Evolutionary conservation across 192 early-diverging fungal species (phyloP), one percentile per base, ranked within the genome.

Genomic region (Thamnidium elegans): DNA sequence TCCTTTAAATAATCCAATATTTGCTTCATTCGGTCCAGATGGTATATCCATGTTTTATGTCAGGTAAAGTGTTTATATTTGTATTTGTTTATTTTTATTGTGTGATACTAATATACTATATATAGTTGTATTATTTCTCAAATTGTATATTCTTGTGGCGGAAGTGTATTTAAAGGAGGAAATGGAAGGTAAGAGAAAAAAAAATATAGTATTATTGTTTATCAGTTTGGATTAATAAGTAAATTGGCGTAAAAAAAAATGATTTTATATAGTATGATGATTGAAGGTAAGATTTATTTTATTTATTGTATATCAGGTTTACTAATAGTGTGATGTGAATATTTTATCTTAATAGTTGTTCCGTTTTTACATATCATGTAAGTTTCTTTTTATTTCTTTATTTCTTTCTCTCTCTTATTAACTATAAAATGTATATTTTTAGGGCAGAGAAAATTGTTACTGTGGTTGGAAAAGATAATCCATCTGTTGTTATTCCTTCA

Each of bases 41-140:
- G 97, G 97, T 23, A 94, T 98, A 58, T 93, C 93, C 52, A 98
- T 98, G 90, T 98, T 93, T 69, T 87, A 98, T 77, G 89, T 94
- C 1, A 88, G 84, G 81, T 87, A 78, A 54, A 67, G 23, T 26
- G n/a, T n/a, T 48, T 48, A 34, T 17, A 4, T 4, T 17, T 3
- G 8, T 4, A 17, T 42, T 39, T 10, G 9, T 39, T 39, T 39
- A 36, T 26, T 26, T 26, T 2, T 3, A 26, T 26, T 39, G 36
- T 10, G 20, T 9, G n/a, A 52, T 42, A 73, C 10, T 71, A 42
- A 47, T 42, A 17, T 30, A 32, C 5, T 43, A 30, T 44, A 65
- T 36, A 21, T 61, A 83, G 81, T 31, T 79, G 75, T 23, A 75
- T 89, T n/a, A 69, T 89, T 17, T 79, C 89, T 3, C 91, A 93